A percentile compares a stretch with the other conserved stretches of the same genome.
Conservation (phyloP, 305 asterid genomes). For the Rubia balearica region DNA sequence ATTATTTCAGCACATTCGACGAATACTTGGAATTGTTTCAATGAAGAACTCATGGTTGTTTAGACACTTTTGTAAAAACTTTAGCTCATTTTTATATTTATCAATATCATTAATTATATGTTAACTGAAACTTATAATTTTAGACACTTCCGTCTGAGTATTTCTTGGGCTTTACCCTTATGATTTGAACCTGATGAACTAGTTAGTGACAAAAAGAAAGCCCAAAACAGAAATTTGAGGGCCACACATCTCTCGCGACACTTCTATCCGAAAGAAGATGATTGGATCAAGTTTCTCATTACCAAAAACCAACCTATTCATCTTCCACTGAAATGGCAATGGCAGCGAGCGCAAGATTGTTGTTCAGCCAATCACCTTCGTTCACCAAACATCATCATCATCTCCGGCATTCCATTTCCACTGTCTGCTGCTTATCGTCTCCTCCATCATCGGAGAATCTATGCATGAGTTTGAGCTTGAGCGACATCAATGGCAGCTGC, state of each 20-base stretch:
- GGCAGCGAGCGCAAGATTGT: background rate
- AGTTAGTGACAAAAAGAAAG: no score
- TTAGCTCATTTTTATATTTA: no score
- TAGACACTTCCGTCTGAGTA: no score
- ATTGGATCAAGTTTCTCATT: background rate
- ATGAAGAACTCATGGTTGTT: no score
- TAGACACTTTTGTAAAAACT: no score
- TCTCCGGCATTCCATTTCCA: background rate
- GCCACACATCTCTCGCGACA: background rate
- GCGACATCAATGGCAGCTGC: constrained; percentile 46
- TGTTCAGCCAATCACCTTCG: background rate
- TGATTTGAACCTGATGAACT: no score
- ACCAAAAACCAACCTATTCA: background rate
- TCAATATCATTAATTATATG: no score
- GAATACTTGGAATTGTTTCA: no score
- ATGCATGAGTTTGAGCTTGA: constrained; percentile 57
- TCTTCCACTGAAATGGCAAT: background rate
- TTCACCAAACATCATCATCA: background rate
- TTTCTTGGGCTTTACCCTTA: no score
- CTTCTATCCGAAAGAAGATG: background rate
- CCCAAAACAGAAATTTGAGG: background rate
- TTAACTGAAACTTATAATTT: no score
- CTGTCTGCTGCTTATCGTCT: constrained; percentile 8
- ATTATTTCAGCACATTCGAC: no score
- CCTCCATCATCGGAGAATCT: constrained; percentile 19